Conservation (phyloP, 2,329 filamentous ascomycete species). For the Rugonectria rugulosa region DNA sequence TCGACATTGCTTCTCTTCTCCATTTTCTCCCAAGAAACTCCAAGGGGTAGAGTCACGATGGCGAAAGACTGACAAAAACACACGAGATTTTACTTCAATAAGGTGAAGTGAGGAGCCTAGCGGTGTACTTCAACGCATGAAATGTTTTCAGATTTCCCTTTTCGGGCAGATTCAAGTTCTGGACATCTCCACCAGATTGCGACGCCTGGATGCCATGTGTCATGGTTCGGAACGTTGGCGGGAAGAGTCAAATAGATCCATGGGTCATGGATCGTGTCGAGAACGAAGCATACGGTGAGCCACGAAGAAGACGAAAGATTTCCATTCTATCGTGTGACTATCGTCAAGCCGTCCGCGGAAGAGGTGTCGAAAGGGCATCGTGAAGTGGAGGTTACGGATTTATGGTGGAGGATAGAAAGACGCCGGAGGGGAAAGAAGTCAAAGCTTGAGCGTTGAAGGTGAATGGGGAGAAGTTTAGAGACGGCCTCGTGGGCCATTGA, state of each 20-base stretch:
- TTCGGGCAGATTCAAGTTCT: slow-evolving; percentile 24
- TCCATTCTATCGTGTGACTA: slow-evolving; percentile 19
- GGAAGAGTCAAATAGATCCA: slow-evolving; percentile 21
- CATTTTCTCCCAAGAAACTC: not conserved
- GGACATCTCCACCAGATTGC: slow-evolving; percentile 21
- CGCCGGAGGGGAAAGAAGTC: slow-evolving; percentile 17
- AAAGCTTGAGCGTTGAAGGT: slow-evolving; percentile 1
- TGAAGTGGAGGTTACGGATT: slow-evolving; percentile 35
- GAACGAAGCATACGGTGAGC: not conserved
- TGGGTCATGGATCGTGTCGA: slow-evolving; percentile 29
- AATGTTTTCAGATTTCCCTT: slow-evolving; percentile 35
- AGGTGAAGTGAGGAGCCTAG: slow-evolving; percentile 13
- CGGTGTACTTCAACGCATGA: slow-evolving; percentile 34
- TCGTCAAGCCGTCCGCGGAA: slow-evolving; percentile 29
- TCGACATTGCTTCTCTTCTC: too few species aligned
- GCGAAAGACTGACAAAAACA: slow-evolving; percentile 16
- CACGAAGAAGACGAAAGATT: slow-evolving; percentile 4
- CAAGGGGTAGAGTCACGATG: slow-evolving; percentile 10
- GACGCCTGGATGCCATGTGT: slow-evolving; percentile 21
- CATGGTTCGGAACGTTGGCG: slow-evolving; percentile 15
- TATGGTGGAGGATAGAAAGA: slow-evolving; percentile 23
- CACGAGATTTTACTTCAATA: slow-evolving; percentile 1
- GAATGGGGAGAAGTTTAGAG: slow-evolving; percentile 9
- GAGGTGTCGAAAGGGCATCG: slow-evolving; percentile 20
- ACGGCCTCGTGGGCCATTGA: slow-evolving; percentile 16